These are phyloP conservation scores for Erysiphe pisi DNA, from an alignment of 2,329 filamentous ascomycete genomes.

Conservation along the genomic window DNA sequence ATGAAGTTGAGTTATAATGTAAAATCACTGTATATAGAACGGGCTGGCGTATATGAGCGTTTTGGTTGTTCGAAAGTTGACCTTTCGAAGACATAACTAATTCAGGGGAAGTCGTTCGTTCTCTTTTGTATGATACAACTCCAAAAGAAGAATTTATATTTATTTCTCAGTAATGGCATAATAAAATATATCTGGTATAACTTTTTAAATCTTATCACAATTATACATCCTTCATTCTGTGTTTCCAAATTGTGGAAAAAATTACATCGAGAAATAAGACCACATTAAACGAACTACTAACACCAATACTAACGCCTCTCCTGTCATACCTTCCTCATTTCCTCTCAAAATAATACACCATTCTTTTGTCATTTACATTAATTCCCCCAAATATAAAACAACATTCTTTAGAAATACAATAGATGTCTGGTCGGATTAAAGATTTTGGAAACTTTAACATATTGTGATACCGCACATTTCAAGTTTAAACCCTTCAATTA, in stretches of 20 bases:
- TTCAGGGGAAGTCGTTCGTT: too few relatives aligned
- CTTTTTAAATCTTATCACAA: too few relatives aligned
- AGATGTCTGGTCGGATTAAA: neutral
- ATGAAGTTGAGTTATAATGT: neutral
- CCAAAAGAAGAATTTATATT: too few relatives aligned
- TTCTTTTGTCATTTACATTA: neutral
- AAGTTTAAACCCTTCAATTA: slow-evolving; percentile 57
- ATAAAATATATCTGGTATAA: too few relatives aligned
- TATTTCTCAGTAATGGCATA: too few relatives aligned
- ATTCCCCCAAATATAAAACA: neutral
- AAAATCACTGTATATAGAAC: neutral
- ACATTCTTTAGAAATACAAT: neutral
- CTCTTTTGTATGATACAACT: too few relatives aligned
- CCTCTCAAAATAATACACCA: neutral
- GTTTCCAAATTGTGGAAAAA: too few relatives aligned
- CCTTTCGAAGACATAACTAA: neutral
- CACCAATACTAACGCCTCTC: too few relatives aligned
- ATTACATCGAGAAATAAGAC: too few relatives aligned
- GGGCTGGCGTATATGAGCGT: slow-evolving; percentile 8
- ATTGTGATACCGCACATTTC: slow-evolving; percentile 65
- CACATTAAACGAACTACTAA: too few relatives aligned
- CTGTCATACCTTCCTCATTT: neutral
- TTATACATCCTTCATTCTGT: too few relatives aligned
- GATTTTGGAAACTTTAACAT: slow-evolving; percentile 41
- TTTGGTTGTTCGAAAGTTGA: neutral